Evolutionary conservation across 2,329 filamentous ascomycete genomes (phyloP).

Genomic region (Cladosporium austrohemisphaericum): DNA sequence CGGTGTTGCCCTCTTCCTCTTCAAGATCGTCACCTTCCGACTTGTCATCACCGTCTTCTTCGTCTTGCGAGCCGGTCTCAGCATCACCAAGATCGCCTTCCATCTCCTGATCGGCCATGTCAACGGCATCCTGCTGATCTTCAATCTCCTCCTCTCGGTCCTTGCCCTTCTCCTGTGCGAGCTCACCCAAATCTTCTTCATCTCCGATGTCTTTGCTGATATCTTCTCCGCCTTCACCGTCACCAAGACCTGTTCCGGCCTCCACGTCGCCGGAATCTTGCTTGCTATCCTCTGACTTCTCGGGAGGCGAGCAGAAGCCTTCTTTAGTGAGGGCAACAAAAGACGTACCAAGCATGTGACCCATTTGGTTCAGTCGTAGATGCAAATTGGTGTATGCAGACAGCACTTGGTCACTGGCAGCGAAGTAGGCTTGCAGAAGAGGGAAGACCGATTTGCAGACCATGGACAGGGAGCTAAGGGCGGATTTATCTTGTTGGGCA

Average conservation of each 20-base stretch:
- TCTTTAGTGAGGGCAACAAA: constrained; percentile 77
- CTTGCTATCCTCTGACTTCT: constrained; percentile 54
- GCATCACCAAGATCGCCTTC: constrained; percentile 75
- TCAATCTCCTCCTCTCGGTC: constrained; percentile 60
- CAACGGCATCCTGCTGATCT: constrained; percentile 79
- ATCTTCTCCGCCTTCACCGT: constrained; percentile 91
- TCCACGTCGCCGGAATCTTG: constrained; percentile 69
- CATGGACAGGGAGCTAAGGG: constrained; percentile 49
- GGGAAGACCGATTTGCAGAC: constrained; percentile 63
- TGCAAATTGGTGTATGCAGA: constrained; percentile 62
- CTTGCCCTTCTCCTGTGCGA: constrained; percentile 71
- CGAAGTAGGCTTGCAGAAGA: constrained; percentile 69
- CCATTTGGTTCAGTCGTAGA: constrained; percentile 66
- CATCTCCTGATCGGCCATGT: constrained; percentile 88
- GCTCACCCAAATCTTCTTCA: constrained; percentile 86
- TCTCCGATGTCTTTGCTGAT: constrained; percentile 95
- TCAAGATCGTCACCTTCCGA: constrained; percentile 59
- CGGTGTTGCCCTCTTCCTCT: constrained; percentile 67
- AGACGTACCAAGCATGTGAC: constrained; percentile 68
- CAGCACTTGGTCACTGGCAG: constrained; percentile 58
- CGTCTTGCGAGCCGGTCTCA: constrained; percentile 53
- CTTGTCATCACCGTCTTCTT: constrained; percentile 55
- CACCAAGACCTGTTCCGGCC: constrained; percentile 86
- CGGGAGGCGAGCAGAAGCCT: constrained; percentile 87
- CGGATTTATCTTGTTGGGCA: constrained; percentile 35